Base-by-base conservation (phyloP, 352 stramenopile species). In the Globisporangium echinulatum region DNA sequence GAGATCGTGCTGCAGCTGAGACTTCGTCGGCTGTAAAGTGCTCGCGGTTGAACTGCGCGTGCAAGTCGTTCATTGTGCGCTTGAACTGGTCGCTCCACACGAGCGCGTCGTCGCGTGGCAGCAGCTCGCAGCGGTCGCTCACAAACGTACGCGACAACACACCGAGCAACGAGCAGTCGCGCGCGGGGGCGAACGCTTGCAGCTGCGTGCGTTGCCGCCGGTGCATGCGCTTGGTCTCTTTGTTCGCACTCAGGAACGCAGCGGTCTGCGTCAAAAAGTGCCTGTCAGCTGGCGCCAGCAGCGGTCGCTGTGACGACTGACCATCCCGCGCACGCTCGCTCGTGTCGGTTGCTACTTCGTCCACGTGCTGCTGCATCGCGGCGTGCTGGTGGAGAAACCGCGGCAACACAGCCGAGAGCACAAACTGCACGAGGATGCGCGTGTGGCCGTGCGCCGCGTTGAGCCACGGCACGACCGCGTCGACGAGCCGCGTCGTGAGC, bases 161-260 rank as follows among this genome's bases (percentile, higher is more conserved):
- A 1, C 82, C 82, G 17, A 88, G 70, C 60, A 94, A 72, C 19
- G 80, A 87, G 57, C 77, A 88, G 68, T 90, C 77, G 55, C 84
- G 85, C 40, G 84, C 79, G 0, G 84, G 84, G 8, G 64, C 60
- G 59, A 92, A 88, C 38, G 72, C 69, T 36, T 75, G 66, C 25
- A 94, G 62, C 43, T 94, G 82, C 7, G 71, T 74, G 5, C 68
- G 66, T 57, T 94, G 84, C 6, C 84, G 84, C 51, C 84, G 80
- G 55, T 88, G 70, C 82, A 94, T 89, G 51, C 84, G 76, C 56
- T 92, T 94, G 63, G 71, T 78, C 52, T 94, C 84, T 62, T 92
- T 92, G 68, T 92, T 94, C 48, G 82, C 73, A 57, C 79, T 94
- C 55, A 94, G 40, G 59, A 82, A 94, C 13, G 69, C 64, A 36